Conservation (phyloP, 169 alveolate genomes). For the Cryptosporidium viatorum region DNA sequence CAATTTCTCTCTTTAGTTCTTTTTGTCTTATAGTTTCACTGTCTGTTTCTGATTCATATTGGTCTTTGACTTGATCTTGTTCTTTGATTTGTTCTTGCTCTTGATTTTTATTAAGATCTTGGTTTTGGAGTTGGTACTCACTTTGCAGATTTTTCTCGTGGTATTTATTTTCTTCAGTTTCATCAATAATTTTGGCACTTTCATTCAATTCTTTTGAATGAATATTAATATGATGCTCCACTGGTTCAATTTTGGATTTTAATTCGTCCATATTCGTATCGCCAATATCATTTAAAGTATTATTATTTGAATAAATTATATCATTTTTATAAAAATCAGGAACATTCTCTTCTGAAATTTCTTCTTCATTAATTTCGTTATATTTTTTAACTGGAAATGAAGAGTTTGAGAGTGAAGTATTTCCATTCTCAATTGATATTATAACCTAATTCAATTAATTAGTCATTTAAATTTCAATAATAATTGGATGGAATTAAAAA, state of each 20-base stretch:
- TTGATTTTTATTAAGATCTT: too few species aligned
- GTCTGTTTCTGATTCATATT: background rate
- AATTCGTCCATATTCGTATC: background rate
- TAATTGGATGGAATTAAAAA: background rate
- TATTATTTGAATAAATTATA: background rate
- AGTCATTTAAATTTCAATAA: background rate
- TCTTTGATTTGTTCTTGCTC: background rate
- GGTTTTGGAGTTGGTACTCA: background rate
- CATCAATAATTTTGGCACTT: background rate
- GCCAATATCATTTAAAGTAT: background rate
- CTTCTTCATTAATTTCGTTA: conserved; percentile 47
- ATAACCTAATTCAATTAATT: conserved; percentile 21
- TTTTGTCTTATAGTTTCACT: background rate
- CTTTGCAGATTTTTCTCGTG: background rate
- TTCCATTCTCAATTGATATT: background rate
- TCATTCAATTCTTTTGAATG: background rate
- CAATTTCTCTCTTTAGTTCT: background rate
- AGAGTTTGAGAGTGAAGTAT: background rate
- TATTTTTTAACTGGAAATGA: conserved; percentile 10
- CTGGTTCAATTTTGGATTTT: background rate
- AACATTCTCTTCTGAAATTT: conserved; percentile 14
- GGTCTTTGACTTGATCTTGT: background rate
- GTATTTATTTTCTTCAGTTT: background rate
- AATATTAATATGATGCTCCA: background rate
- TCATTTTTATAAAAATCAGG: conserved; percentile 43